phyloP scores from a whole-genome alignment of 2,329 filamentous ascomycete species.

The Beauveria asiatica region DNA sequence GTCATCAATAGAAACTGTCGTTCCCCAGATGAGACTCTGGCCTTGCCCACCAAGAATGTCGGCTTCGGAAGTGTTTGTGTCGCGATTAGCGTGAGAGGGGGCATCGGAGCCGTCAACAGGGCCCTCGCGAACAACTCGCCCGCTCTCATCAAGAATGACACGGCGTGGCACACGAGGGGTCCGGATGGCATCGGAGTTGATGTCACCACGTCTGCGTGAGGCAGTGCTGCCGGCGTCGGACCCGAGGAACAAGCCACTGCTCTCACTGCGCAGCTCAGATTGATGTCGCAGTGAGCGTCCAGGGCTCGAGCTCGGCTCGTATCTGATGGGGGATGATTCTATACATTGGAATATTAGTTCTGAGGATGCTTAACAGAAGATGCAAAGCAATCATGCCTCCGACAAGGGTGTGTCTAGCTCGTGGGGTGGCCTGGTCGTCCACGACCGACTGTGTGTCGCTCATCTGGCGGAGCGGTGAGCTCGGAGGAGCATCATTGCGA shows the following conservation, averaged over 20 bases:
- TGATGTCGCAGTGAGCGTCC: slow-evolving; percentile 54
- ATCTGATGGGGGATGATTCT: slow-evolving; percentile 92
- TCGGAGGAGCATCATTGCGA: slow-evolving; percentile 34
- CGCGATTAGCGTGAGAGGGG: slow-evolving; percentile 51
- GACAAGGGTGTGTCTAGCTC: slow-evolving; percentile 51
- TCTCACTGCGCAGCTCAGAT: slow-evolving; percentile 70
- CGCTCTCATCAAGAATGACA: slow-evolving; percentile 51
- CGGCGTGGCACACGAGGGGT: slow-evolving; percentile 44
- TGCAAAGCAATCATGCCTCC: slow-evolving; percentile 46
- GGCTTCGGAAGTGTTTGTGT: slow-evolving; percentile 87
- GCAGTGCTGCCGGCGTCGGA: slow-evolving; percentile 50
- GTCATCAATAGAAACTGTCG: slow-evolving; percentile 88
- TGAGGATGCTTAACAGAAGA: background rate
- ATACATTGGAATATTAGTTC: slow-evolving; percentile 12
- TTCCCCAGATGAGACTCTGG: slow-evolving; percentile 88
- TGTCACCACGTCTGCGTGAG: slow-evolving; percentile 63
- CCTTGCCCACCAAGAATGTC: slow-evolving; percentile 76
- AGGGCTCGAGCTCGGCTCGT: slow-evolving; percentile 83
- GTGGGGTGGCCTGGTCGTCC: slow-evolving; percentile 56
- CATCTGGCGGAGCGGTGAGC: slow-evolving; percentile 52
- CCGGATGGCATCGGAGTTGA: slow-evolving; percentile 68
- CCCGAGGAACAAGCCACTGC: slow-evolving; percentile 76
- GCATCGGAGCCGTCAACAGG: slow-evolving; percentile 46
- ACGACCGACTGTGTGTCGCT: slow-evolving; percentile 45
- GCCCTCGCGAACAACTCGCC: slow-evolving; percentile 48